A percentile compares a stretch with the other conserved stretches of the same genome.
Conservation (phyloP, 1,284 basidiomycete species). For the Pascua sp. region DNA sequence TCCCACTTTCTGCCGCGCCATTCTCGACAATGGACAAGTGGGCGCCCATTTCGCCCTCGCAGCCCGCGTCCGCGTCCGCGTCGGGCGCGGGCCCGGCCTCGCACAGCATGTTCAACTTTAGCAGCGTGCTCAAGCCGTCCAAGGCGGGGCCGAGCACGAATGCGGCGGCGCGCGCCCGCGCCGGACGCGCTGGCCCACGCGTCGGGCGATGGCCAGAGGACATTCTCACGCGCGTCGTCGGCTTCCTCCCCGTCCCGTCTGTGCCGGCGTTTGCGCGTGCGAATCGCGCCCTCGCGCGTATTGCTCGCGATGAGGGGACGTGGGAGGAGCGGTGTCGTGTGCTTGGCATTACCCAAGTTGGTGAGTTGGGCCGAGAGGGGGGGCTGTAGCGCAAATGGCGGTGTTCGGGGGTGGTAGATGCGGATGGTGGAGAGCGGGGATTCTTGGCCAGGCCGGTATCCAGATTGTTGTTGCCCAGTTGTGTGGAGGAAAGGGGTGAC, state of each 20-base stretch:
- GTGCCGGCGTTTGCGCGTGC: constrained; percentile 67
- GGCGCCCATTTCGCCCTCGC: constrained; percentile 41
- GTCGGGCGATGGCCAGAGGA: constrained; percentile 75
- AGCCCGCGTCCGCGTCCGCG: constrained; percentile 26
- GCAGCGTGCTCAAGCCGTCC: constrained; percentile 41
- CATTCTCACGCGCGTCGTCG: constrained; percentile 68
- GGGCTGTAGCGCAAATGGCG: not conserved
- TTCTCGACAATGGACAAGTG: constrained; percentile 35
- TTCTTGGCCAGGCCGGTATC: too few relatives aligned
- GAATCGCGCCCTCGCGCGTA: constrained; percentile 61
- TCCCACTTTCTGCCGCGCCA: not conserved
- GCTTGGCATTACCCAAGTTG: constrained; percentile 53
- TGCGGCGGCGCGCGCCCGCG: constrained; percentile 20
- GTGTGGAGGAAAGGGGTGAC: too few relatives aligned
- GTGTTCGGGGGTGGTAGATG: too few relatives aligned
- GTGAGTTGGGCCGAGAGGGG: constrained; percentile 6
- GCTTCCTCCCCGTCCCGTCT: constrained; percentile 70
- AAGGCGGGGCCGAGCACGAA: constrained; percentile 51
- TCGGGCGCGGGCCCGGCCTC: constrained; percentile 51
- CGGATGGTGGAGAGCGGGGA: too few relatives aligned
- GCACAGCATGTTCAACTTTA: constrained; percentile 60
- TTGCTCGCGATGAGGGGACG: constrained; percentile 66
- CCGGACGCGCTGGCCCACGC: constrained; percentile 45
- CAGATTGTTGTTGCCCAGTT: too few relatives aligned
- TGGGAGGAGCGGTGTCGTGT: constrained; percentile 70